A percentile compares a stretch with the other conserved stretches of the same genome.
Conservation (phyloP, 2,329 filamentous ascomycete genomes). For the Nothophoma quercina region DNA sequence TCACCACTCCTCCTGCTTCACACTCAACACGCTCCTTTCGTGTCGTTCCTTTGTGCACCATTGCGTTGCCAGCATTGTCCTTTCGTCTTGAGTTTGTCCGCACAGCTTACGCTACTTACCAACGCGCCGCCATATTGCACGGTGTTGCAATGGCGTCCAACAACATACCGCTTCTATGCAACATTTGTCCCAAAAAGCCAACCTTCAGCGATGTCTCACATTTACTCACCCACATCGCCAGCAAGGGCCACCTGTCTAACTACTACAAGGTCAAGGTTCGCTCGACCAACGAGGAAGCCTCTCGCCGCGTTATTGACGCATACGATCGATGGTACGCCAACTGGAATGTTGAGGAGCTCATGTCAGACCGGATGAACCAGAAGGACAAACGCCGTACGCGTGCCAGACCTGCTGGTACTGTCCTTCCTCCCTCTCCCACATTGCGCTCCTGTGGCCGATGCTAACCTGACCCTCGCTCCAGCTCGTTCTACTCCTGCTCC, state of each 20-base stretch:
- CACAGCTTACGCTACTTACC: slow-evolving; percentile 37
- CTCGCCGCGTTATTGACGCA: slow-evolving; percentile 67
- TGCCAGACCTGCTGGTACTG: slow-evolving; percentile 41
- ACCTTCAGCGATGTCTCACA: slow-evolving; percentile 91
- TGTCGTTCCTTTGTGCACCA: slow-evolving; percentile 31
- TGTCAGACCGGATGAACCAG: slow-evolving; percentile 78
- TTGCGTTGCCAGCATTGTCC: slow-evolving; percentile 39
- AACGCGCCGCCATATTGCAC: slow-evolving; percentile 7
- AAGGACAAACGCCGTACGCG: slow-evolving; percentile 73
- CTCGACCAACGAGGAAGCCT: slow-evolving; percentile 70
- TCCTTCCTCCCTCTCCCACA: slow-evolving; percentile 15
- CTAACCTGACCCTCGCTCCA: slow-evolving; percentile 33
- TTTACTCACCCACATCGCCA: slow-evolving; percentile 88
- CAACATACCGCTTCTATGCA: slow-evolving; percentile 76
- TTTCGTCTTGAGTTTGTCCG: slow-evolving; percentile 29
- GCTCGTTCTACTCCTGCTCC: slow-evolving; percentile 32
- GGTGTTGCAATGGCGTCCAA: slow-evolving; percentile 47
- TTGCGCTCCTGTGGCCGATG: not conserved
- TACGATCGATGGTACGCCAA: slow-evolving; percentile 82
- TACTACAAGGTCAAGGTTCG: slow-evolving; percentile 82
- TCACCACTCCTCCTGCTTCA: slow-evolving; percentile 44
- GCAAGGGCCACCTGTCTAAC: slow-evolving; percentile 88
- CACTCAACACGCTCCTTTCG: slow-evolving; percentile 48
- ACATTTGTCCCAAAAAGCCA: slow-evolving; percentile 80
- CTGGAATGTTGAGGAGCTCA: slow-evolving; percentile 73